Evolutionary conservation across 176 grass and related monocot species (phyloP), one percentile per base, ranked within the genome.

Genomic region (Zoysia japonica): DNA sequence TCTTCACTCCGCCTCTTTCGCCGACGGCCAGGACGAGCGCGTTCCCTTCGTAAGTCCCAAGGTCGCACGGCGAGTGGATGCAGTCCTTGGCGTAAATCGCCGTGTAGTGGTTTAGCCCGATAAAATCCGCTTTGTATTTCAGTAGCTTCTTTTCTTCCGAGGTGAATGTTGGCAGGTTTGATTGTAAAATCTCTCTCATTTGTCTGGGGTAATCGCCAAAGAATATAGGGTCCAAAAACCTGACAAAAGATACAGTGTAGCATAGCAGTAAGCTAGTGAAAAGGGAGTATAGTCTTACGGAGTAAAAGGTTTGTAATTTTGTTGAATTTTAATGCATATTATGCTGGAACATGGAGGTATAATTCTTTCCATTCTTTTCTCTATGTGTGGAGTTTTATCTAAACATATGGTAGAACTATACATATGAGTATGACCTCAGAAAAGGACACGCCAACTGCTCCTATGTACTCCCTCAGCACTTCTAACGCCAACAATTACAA

Each of bases 91-190:
- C 73, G 10, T 94, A 94, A 36, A 63, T 67, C 17, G 71, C 49
- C 1, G 92, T 78, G 6, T 94, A 94, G 4, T 91, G 92, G 42
- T 94, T 94, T n/a, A 92, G 7, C 14, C 89, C 92, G 8, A 94
- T 91, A 20, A 91, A 92, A 65, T 94, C 92, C 15, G 50, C 3
- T 72, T 77, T 87, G 54, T 57, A 77, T 10, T 28, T 73, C 2
- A 94, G 67, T 41, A 91, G 5, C 42, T n/a, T 65, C 54, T 87
- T 84, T 55, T 92, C 89, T 45, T 89, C 84, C 0, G 55, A 3
- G 46, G 87, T 87, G 67, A 92, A 93, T 10, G 35, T 68, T 2
- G 91, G 91, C 17, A 93, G n/a, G 61, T 89, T 82, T 3, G 78
- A 87, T 5, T 15, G 45, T 0, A 93, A 5, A 3, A 90, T 65